Base-by-base conservation (phyloP, 805 yeast species). In the Alloascoidea africana region DNA sequence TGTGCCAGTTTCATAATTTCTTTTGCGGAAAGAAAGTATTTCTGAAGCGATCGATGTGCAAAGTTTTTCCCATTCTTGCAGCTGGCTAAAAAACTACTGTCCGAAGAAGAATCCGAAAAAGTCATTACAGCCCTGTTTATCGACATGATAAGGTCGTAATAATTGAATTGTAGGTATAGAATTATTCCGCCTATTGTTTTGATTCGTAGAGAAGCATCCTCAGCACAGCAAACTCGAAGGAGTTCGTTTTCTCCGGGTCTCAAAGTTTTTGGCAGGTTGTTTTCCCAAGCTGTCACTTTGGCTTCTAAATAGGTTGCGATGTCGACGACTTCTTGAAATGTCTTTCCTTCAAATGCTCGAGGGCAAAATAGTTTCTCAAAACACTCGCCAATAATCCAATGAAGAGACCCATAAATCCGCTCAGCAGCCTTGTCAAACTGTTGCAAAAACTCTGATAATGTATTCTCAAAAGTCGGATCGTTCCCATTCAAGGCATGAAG, bases 241-340 rank as follows among this genome's bases (percentile, higher is more conserved):
- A n/a, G n/a, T n/a, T n/a, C n/a, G n/a, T n/a, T n/a, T n/a, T n/a
- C n/a, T n/a, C n/a, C n/a, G n/a, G n/a, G n/a, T n/a, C n/a, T n/a
- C n/a, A 8, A n/a, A 23, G 30, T 23, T 23, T 23, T 23, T 23
- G 30, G 30, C n/a, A 23, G n/a, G n/a, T 8, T n/a, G n/a, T 23
- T 23, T 23, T 23, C n/a, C 30, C 30, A 23, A 8, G 30, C 30
- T 23, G 8, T n/a, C 8, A 23, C n/a, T 23, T 23, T 23, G 8
- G 30, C 8, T 23, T 23, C 30, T n/a, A 23, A 8, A 8, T 8
- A 23, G 8, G n/a, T 8, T 23, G 30, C 30, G 8, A 8, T 23
- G n/a, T 23, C 30, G n/a, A 23, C 30, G n/a, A 23, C n/a, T 8
- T 23, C 30, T 23, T 23, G 30, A 23, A 23, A 23, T n/a, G 30